A percentile compares a stretch with the other conserved stretches of the same genome.
Conservation (phyloP, 257 asterid genomes). For the Primulina tabacum region DNA sequence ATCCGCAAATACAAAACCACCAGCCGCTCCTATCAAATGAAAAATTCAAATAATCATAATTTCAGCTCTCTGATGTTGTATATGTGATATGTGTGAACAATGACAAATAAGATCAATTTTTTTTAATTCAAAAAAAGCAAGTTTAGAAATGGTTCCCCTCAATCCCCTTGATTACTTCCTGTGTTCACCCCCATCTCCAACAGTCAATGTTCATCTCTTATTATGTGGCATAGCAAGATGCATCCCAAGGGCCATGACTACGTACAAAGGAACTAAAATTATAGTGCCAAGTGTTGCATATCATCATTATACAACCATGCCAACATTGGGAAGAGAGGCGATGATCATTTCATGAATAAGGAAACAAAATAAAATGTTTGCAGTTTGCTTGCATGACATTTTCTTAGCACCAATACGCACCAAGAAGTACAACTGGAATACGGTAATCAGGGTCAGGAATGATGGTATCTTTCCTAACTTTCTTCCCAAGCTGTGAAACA, state of each 20-base stretch:
- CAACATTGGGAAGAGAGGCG: neutral
- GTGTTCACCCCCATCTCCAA: too few relatives aligned
- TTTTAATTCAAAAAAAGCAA: too few relatives aligned
- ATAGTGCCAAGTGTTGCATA: too few relatives aligned
- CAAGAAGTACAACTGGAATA: constrained; percentile 75
- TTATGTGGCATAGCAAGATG: neutral
- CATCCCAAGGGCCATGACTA: too few relatives aligned
- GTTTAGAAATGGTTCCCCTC: neutral
- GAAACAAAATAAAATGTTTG: neutral
- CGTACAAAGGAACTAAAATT: neutral
- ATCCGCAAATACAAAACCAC: constrained; percentile 62
- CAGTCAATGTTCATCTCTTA: too few relatives aligned
- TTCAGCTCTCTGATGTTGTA: neutral
- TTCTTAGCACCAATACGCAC: constrained; percentile 30
- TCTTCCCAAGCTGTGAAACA: constrained; percentile 58
- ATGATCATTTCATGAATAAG: neutral
- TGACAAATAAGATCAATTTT: too few relatives aligned
- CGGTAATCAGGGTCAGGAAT: constrained; percentile 91
- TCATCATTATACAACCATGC: neutral
- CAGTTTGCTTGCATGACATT: neutral
- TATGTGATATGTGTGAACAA: neutral
- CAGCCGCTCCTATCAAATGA: constrained; percentile 48
- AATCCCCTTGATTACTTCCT: neutral
- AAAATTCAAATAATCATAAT: too few relatives aligned
- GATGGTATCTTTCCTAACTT: constrained; percentile 55